Evolutionary conservation across 345 rosid genomes (phyloP), one percentile per base, ranked within the genome.

Genomic region (Psidium guajava): DNA sequence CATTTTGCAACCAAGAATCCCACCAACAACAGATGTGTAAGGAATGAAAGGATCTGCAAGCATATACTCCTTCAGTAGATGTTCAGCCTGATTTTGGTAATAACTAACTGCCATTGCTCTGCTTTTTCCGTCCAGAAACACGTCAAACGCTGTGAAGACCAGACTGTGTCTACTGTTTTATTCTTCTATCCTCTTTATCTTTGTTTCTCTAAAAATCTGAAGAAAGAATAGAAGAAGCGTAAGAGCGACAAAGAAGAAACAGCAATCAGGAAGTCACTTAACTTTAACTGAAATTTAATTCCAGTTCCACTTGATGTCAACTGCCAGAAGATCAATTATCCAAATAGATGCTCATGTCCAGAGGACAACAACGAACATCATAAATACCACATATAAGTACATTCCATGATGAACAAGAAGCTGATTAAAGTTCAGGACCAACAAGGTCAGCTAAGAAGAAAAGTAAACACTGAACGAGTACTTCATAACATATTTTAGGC

Each of bases 1-100:
- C 95, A 91, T 84, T 87, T 94, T 94, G 93, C 88, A 88, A 75
- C 92, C 91, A 87, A 88, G 87, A 80, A 92, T 85, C 49, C 95
- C 92, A 74, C 88, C 91, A 57, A 92, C n/a, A 53, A 93, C 85
- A 42, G 95, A 92, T 86, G 93, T 91, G 90, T 91, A 93, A 16
- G 95, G 95, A 16, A 94, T 85, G 75, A 92, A 84, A 87, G 94
- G 85, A 88, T 91, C 92, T 28, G 93, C 91, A 21, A 93, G 88
- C 81, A 94, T 69, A 82, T 93, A 93, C 13, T 92, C 91, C 88
- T 92, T 94, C 64, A 94, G 84, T 89, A 94, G 86, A 83, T 85
- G 82, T 88, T 92, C 93, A 27, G 94, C 94, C 82, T 89, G 93
- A 87, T 84, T 89, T 57, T 90, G 92, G 87, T 92, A 93, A 75